Base-by-base conservation (phyloP, 2,329 filamentous ascomycete species). In the Arthrocladium fulminans region DNA sequence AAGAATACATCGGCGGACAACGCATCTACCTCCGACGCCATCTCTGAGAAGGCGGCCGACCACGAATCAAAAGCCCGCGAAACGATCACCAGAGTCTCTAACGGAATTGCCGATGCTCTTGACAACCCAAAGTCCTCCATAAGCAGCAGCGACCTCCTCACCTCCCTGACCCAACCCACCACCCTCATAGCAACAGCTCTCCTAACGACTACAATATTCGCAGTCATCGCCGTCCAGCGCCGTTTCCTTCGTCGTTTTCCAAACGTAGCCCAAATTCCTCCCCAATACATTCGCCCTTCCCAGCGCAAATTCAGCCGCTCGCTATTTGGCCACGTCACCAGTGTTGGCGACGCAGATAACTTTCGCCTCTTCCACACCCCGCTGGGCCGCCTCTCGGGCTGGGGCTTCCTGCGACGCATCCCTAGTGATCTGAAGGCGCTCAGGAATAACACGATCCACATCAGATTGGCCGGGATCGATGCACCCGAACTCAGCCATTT, bases 291-390 rank as follows among this genome's bases (percentile, higher is more conserved):
- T 63, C 25, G 5, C 24, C 30, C 32, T 13, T 29, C 32, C 23
- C 17, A 32, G 10, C 51, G 56, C 13, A 80, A 86, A 39, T 47
- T 47, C 44, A 81, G 73, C 52, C 77, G 86, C 58, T 89, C 80
- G 57, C 63, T 98, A 35, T 84, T 90, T 58, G 92, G 92, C 12
- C 78, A 77, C 53, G 92, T 97, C 35, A 96, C 90, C 10, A 88
- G 86, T 58, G 92, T 98, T 20, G 92, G 94, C 35, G 92, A 98
- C 73, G 94, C 88, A 3, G 92, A 98, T 67, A 90, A 90, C 63
- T 96, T 98, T 65, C 84, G 92, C 58, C 66, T 98, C 41, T 98
- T 84, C 64, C 92, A 98, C 65, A 97, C 88, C 0, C 92, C 92
- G 0, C 90, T 90, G n/a, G 92, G 92, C 9, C 76, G 81, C 56